A percentile compares a stretch with the other conserved stretches of the same genome.
These are phyloP conservation scores for Aplosporella prunicola DNA, from an alignment of 2,329 filamentous ascomycete genomes.

Conservation along the genomic window DNA sequence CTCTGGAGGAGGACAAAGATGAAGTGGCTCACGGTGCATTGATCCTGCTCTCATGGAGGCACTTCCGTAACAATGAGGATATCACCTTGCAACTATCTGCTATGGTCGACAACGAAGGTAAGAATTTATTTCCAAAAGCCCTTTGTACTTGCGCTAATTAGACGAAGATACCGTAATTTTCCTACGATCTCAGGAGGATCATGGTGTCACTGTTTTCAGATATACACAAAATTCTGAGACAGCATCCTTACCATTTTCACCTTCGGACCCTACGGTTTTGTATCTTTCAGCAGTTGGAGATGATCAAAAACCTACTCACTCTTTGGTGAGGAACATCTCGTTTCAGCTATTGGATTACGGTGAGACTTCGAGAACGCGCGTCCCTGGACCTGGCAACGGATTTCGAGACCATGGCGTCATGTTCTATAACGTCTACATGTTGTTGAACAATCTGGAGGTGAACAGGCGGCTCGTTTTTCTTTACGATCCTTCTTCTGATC, in stretches of 20 bases:
- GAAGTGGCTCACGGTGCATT: constrained; percentile 17
- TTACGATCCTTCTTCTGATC: constrained; percentile 1
- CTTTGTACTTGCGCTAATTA: background rate
- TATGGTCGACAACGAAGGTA: constrained; percentile 24
- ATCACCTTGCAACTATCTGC: constrained; percentile 35
- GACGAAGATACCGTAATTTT: constrained; percentile 8
- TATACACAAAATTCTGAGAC: constrained; percentile 15
- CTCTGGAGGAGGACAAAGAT: constrained; percentile 16
- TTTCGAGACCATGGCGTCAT: constrained; percentile 15
- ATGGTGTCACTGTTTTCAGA: constrained; percentile 21
- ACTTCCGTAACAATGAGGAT: constrained; percentile 47
- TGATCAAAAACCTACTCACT: too few relatives aligned
- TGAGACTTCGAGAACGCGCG: background rate
- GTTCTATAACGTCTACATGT: constrained; percentile 21
- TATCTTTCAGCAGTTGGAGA: too few relatives aligned
- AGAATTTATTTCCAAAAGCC: too few relatives aligned
- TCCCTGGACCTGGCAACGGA: constrained; percentile 9
- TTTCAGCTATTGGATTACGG: constrained; percentile 16
- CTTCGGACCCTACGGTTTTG: too few relatives aligned
- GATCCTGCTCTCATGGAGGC: constrained; percentile 40
- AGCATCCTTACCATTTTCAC: too few relatives aligned
- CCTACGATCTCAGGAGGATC: constrained; percentile 24
- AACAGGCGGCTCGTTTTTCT: constrained; percentile 16
- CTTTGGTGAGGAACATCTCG: too few relatives aligned
- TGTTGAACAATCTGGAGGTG: constrained; percentile 19